Evolutionary conservation across 306 rosid genomes (phyloP).

Genomic region (Vachellia collinsii): DNA sequence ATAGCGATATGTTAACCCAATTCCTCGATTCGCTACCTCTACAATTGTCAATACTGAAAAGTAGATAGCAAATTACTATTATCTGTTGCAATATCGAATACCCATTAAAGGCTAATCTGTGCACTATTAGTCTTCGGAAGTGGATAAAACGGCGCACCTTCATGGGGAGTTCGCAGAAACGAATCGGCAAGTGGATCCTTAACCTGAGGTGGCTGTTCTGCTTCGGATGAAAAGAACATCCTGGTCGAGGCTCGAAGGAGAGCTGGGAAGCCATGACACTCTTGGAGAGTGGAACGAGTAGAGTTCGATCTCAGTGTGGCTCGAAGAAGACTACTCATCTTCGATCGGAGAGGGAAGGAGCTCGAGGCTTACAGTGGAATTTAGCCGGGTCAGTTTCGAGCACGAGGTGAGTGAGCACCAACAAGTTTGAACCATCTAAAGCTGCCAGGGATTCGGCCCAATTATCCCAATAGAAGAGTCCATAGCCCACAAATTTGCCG

Average conservation of each 20-base stretch:
- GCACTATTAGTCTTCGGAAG: not conserved
- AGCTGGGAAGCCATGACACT: constrained; percentile 37
- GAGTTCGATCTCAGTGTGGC: constrained; percentile 53
- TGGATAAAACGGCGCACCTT: constrained; percentile 42
- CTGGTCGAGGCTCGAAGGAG: constrained; percentile 38
- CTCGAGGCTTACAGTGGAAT: not conserved
- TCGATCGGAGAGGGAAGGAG: constrained; percentile 17
- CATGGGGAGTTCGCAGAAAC: constrained; percentile 35
- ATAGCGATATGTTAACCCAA: not conserved
- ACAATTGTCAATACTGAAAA: not conserved
- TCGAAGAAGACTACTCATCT: constrained; percentile 55
- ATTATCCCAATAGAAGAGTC: not conserved
- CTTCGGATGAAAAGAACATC: constrained; percentile 61
- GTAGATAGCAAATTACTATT: not conserved
- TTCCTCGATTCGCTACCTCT: not conserved
- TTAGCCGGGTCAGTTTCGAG: not conserved
- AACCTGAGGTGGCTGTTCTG: constrained; percentile 46
- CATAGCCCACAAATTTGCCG: not conserved
- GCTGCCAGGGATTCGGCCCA: not conserved
- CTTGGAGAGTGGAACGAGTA: constrained; percentile 28
- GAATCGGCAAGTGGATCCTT: constrained; percentile 36
- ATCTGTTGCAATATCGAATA: not conserved
- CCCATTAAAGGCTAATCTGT: not conserved
- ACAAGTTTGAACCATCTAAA: not conserved
- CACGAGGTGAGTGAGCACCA: not conserved